phyloP scores from a whole-genome alignment of 2,329 filamentous ascomycete species.

The Berkeleyomyces rouxiae region DNA sequence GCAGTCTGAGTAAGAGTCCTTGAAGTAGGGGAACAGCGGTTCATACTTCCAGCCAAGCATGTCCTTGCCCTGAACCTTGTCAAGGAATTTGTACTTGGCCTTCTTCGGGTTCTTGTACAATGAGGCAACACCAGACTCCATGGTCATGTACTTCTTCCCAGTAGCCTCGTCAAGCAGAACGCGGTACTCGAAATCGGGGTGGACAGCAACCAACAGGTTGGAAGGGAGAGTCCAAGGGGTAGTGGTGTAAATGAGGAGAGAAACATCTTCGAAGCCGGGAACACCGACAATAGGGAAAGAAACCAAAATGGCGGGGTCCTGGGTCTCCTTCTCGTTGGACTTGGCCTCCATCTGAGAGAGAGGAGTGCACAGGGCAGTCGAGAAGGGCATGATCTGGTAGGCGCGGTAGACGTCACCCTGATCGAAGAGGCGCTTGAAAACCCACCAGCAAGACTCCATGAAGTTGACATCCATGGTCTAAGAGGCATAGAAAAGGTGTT shows the following conservation, averaged over 20 bases:
- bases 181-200: constrained; percentile 65
- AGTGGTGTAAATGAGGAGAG: constrained; percentile 39
- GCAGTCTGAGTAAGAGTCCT: constrained; percentile 51
- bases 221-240: constrained; percentile 69
- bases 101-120: constrained; percentile 65
- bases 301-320: constrained; percentile 57
- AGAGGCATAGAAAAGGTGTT: not conserved
- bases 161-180: constrained; percentile 51
- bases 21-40: constrained; percentile 56
- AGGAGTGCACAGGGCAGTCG: constrained; percentile 55
- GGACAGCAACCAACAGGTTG: constrained; percentile 53
- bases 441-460: constrained; percentile 69
- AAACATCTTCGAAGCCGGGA: constrained; percentile 46
- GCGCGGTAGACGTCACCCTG: constrained; percentile 57
- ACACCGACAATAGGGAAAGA: constrained; percentile 51
- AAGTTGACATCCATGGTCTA: constrained; percentile 57
- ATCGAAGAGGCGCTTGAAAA: constrained; percentile 58
- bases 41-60: constrained; percentile 58
- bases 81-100: constrained; percentile 53
- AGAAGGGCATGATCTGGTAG: constrained; percentile 62
- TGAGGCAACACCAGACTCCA: constrained; percentile 49
- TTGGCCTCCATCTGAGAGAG: constrained; percentile 61
- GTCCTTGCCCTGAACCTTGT: constrained; percentile 48
- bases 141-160: constrained; percentile 50
- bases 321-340: constrained; percentile 60